Evolutionary conservation across 129 eudicot species (phyloP), one percentile per base, ranked within the genome.

Genomic region (Deinandra increscens): DNA sequence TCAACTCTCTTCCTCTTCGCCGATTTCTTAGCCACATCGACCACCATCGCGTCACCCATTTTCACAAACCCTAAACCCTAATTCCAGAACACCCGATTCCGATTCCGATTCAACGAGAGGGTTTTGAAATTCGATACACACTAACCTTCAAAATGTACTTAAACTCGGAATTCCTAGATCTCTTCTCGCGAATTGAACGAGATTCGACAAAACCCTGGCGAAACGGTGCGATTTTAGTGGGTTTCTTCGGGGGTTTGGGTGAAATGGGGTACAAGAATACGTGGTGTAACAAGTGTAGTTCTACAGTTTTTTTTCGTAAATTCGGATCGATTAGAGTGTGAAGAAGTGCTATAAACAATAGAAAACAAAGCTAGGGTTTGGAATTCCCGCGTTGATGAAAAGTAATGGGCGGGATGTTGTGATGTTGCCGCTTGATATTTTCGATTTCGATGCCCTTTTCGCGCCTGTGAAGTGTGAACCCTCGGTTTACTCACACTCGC

Each of bases 1-100:
- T 77, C 81, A 8, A 9, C 80, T 34, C 96, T 72, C 83, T 93
- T 89, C 49, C 90, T 70, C 84, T 89, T 93, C 76, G 38, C 23
- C 9, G 72, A 41, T 62, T 78, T 87, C 78, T 82, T 86, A 49
- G 20, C 75, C 4, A 6, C 79, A 9, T 81, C 89, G 1, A 85
- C 73, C 0, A 64, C 82, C 86, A 83, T 83, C 31, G 78, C 71
- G 15, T 81, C 95, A 37, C 73, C 81, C 95, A 90, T 87, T 74
- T 56, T n/a, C 23, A 69, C 61, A 70, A 67, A 77, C 62, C 70
- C 77, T 72, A 76, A 59, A 78, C 66, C 75, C 74, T 60, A 70
- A 38, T 41, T 61, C 18, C 45, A 17, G 8, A 29, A 74, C 68
- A 33, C 39, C 64, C 60, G 4, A 0, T 18, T 58, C 50, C 22